Base-by-base conservation (phyloP, 176 grass and related monocot genomes). In the Canna indica region DNA sequence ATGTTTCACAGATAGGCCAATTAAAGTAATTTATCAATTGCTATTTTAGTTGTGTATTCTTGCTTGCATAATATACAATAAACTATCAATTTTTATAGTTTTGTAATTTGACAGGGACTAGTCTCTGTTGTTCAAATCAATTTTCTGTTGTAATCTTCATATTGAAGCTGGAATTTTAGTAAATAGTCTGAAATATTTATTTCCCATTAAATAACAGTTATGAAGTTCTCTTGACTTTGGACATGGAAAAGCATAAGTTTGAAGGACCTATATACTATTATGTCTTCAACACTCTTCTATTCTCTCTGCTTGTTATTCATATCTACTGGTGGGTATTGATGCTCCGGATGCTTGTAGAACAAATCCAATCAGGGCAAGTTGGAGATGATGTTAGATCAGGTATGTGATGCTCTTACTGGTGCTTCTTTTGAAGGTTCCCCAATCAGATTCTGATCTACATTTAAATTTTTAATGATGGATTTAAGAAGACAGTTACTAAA, bases 381-480 rank as follows among this genome's bases (percentile, higher is more conserved):
- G 87, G 90, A 26, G 84, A 95, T 72, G 86, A 95, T n/a, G 81
- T 90, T 74, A 74, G 90, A 73, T 95, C 90, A 36, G 90, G 90
- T 90, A 80, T 34, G 79, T 80, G 73, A 18, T 73, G 67, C 41
- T 56, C 56, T 53, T 83, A 36, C 47, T 59, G 30, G 62, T 73
- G 18, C 22, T 11, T 24, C 18, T 13, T 60, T 30, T 60, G 7
- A 60, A 31, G 27, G 6, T 60, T 60, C 27, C 27, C 26, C 12
- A 20, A 24, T 4, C 58, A 30, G 56, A 30, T 60, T 28, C 8
- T 30, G n/a, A 30, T 26, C 36, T 10, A 54, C 61, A 56, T 68
- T 81, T 28, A 38, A 64, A 36, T 25, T 15, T 3, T 46, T 26
- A 53, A 67, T 57, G 59, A 66, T 12, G 44, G 17, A 59, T 57